Conservation (phyloP, 805 yeast species). For the Zygotorulaspora danielsina region DNA sequence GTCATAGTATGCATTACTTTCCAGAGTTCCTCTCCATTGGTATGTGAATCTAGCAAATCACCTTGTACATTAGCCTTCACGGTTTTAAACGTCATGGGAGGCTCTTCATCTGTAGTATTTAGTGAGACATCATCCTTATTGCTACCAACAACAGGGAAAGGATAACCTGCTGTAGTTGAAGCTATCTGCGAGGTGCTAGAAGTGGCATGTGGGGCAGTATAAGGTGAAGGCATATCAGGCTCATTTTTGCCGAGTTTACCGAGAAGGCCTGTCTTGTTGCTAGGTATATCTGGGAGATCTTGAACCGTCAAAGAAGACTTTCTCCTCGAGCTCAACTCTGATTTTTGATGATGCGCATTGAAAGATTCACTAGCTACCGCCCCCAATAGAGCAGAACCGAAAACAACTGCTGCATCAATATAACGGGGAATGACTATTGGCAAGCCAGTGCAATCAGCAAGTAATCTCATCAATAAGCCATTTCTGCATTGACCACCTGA, state of each 20-base stretch:
- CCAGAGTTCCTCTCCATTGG: conserved; percentile 70
- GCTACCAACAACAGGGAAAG: conserved; percentile 43
- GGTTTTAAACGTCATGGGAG: conserved; percentile 56
- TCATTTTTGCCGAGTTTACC: conserved; percentile 7
- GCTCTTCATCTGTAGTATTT: conserved; percentile 46
- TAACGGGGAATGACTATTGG: conserved; percentile 91
- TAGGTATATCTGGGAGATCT: conserved; percentile 6
- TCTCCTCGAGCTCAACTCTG: conserved; percentile 16
- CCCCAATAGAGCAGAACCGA: conserved; percentile 92
- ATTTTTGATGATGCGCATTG: conserved; percentile 27
- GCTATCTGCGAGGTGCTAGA: conserved; percentile 45
- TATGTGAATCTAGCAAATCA: conserved; percentile 14
- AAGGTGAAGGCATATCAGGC: conserved; percentile 51
- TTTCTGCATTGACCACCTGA: conserved; percentile 97
- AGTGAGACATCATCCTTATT: conserved; percentile 16
- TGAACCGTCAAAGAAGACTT: conserved; percentile 16
- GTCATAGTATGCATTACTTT: conserved; percentile 78
- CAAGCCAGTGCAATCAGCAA: conserved; percentile 89
- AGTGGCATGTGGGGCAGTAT: conserved; percentile 78
- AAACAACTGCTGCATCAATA: conserved; percentile 95
- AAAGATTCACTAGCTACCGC: conserved; percentile 83
- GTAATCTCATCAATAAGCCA: conserved; percentile 77
- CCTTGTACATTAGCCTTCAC: conserved; percentile 49
- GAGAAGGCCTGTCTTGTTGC: conserved; percentile 10
- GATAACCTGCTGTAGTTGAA: conserved; percentile 36